phyloP scores from a whole-genome alignment of 129 eudicot genomes.

The Ambrosia artemisiifolia region DNA sequence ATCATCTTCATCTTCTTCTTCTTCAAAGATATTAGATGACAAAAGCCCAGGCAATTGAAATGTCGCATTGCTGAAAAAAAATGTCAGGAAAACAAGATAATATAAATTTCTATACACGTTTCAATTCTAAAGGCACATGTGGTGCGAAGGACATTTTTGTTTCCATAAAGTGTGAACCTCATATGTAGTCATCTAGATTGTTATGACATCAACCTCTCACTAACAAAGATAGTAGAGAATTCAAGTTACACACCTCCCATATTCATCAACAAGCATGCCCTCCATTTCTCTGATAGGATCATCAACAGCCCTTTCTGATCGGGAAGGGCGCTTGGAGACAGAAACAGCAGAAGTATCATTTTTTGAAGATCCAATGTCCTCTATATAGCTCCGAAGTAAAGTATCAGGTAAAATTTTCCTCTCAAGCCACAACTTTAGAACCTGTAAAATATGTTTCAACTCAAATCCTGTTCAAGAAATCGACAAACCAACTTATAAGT shows the following conservation, averaged over 20 bases:
- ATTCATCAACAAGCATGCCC: slow-evolving; percentile 86
- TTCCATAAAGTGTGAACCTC: not conserved
- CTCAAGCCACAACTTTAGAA: slow-evolving; percentile 75
- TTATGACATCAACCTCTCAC: not conserved
- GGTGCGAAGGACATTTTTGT: not conserved
- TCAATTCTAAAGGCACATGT: not conserved
- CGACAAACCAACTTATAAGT: slow-evolving; percentile 2
- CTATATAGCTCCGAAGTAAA: slow-evolving; percentile 52
- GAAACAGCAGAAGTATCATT: slow-evolving; percentile 48
- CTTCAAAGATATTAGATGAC: slow-evolving; percentile 57
- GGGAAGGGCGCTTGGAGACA: slow-evolving; percentile 60
- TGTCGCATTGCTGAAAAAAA: slow-evolving; percentile 69
- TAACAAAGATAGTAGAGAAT: not conserved
- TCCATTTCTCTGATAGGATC: slow-evolving; percentile 88
- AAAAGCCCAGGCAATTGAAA: slow-evolving; percentile 82
- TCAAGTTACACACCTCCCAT: slow-evolving; percentile 64
- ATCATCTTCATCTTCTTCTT: slow-evolving; percentile 73
- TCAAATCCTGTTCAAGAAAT: slow-evolving; percentile 16
- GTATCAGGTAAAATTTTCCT: slow-evolving; percentile 81
- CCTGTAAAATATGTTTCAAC: slow-evolving; percentile 31
- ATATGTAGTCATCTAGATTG: not conserved
- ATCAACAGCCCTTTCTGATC: slow-evolving; percentile 70
- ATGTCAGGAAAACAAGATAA: slow-evolving; percentile 9
- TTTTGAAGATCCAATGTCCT: slow-evolving; percentile 53
- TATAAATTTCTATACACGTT: not conserved